A percentile compares a stretch with the other conserved stretches of the same genome.
Conservation (phyloP, 1,139 yeast genomes). For the Eremothecium cymbalariae region DNA sequence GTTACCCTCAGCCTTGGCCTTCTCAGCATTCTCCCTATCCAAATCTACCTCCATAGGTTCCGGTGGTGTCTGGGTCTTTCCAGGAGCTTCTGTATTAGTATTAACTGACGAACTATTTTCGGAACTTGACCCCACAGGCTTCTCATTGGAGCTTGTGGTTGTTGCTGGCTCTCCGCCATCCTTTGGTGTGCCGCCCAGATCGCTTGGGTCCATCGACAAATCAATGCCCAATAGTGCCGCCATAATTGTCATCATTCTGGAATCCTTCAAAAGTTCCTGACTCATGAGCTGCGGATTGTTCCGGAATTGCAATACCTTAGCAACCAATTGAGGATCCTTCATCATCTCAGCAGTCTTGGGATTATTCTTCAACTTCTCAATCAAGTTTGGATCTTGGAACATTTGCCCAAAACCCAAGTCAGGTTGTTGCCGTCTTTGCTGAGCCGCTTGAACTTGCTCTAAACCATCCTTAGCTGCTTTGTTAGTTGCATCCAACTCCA, state of each 20-base stretch:
- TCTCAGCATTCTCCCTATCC: constrained; percentile 57
- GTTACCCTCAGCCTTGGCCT: constrained; percentile 80
- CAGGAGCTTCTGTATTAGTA: constrained; percentile 22
- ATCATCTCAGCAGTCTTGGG: constrained; percentile 83
- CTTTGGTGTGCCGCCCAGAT: constrained; percentile 24
- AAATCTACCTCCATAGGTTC: constrained; percentile 34
- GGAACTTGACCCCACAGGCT: constrained; percentile 24
- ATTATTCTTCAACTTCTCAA: constrained; percentile 65
- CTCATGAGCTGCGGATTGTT: constrained; percentile 65
- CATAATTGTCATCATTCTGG: constrained; percentile 81
- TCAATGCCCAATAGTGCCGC: constrained; percentile 83
- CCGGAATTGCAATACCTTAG: constrained; percentile 58
- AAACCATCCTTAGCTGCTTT: constrained; percentile 85
- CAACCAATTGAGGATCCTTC: constrained; percentile 80
- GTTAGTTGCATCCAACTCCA: constrained; percentile 73
- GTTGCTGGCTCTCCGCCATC: constrained; percentile 33
- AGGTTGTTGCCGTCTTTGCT: constrained; percentile 37
- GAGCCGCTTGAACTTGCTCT: constrained; percentile 44
- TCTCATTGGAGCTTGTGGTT: constrained; percentile 16
- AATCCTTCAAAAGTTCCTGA: constrained; percentile 62
- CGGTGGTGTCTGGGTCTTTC: constrained; percentile 27
- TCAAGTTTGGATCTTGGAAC: constrained; percentile 72
- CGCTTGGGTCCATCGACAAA: constrained; percentile 39
- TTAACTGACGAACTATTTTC: constrained; percentile 29
- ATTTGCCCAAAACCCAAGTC: constrained; percentile 72